These are phyloP conservation scores for Agastache rugosa DNA, from an alignment of 257 asterid species.

Conservation along the genomic window DNA sequence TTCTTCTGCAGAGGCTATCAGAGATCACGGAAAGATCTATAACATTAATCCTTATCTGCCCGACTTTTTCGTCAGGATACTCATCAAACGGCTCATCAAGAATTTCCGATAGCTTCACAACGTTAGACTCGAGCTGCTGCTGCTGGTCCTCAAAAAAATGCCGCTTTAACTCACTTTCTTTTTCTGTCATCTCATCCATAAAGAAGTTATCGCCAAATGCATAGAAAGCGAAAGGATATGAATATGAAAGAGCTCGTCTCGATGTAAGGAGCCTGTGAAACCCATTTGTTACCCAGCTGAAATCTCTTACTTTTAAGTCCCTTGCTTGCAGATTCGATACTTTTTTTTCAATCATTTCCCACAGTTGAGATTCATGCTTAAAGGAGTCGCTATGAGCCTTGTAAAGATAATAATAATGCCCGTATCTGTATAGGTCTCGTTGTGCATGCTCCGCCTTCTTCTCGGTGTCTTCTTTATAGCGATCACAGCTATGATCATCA, in stretches of 20 bases:
- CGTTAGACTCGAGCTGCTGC: conserved; percentile 92
- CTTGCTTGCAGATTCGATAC: conserved; percentile 61
- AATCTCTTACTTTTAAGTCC: conserved; percentile 70
- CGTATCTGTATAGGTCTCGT: conserved; percentile 77
- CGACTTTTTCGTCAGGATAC: conserved; percentile 51
- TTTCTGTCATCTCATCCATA: conserved; percentile 73
- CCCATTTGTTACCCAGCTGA: conserved; percentile 87
- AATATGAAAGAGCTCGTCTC: conserved; percentile 82
- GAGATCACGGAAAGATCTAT: conserved; percentile 68
- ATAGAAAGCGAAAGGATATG: conserved; percentile 93
- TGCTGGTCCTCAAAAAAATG: conserved; percentile 96
- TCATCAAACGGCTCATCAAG: conserved; percentile 82
- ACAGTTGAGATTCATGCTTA: conserved; percentile 74
- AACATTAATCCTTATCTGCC: conserved; percentile 72
- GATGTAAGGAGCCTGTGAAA: conserved; percentile 84
- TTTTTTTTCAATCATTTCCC: conserved; percentile 69
- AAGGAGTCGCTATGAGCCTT: conserved; percentile 91
- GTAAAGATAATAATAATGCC: conserved; percentile 87
- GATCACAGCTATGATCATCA: conserved; percentile 88
- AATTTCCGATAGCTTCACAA: conserved; percentile 83
- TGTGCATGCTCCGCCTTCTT: conserved; percentile 72
- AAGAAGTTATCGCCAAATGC: conserved; percentile 89
- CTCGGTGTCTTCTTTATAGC: conserved; percentile 64
- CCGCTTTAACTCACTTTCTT: conserved; percentile 72
- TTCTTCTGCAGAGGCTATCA: conserved; percentile 84